Evolutionary conservation across 805 yeast species (phyloP).

Genomic region (Kodamaea restingae): DNA sequence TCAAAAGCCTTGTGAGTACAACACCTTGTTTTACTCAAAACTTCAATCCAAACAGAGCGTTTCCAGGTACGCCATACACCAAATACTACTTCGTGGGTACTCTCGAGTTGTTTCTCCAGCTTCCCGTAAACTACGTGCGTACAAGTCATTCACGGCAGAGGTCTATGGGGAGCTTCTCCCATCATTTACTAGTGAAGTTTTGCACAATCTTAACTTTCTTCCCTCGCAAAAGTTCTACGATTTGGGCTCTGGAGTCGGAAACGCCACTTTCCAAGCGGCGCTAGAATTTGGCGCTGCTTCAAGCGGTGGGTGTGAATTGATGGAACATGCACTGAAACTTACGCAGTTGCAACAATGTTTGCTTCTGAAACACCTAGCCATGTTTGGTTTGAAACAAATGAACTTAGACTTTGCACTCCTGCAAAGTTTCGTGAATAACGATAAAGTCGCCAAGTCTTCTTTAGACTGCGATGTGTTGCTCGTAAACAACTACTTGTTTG

Average conservation of each 20-base stretch:
- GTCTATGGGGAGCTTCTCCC: slow-evolving; percentile 93
- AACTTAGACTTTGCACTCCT: slow-evolving; percentile 53
- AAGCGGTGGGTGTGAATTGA: slow-evolving; percentile 87
- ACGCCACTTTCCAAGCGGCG: slow-evolving; percentile 85
- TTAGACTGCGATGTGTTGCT: slow-evolving; percentile 66
- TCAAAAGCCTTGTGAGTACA: slow-evolving; percentile 20
- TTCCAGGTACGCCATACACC: slow-evolving; percentile 48
- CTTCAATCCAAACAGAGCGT: slow-evolving; percentile 19
- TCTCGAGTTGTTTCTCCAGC: slow-evolving; percentile 76
- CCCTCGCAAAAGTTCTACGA: slow-evolving; percentile 67
- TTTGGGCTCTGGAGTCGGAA: slow-evolving; percentile 93
- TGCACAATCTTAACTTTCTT: slow-evolving; percentile 53
- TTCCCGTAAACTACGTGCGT: slow-evolving; percentile 56
- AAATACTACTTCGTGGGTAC: slow-evolving; percentile 67
- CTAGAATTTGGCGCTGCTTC: slow-evolving; percentile 71
- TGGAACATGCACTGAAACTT: slow-evolving; percentile 73
- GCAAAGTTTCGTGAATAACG: slow-evolving; percentile 70
- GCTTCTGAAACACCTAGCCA: slow-evolving; percentile 51
- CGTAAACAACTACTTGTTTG: slow-evolving; percentile 81
- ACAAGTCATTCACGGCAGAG: slow-evolving; percentile 83
- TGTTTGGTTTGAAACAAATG: slow-evolving; percentile 64
- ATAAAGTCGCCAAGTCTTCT: slow-evolving; percentile 49
- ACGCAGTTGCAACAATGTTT: slow-evolving; percentile 59
- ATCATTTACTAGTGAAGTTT: slow-evolving; percentile 59
- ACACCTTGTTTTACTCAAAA: slow-evolving; percentile 17